phyloP scores from a whole-genome alignment of 495 filamentous ascomycete species.

The Terfezia boudieri region DNA sequence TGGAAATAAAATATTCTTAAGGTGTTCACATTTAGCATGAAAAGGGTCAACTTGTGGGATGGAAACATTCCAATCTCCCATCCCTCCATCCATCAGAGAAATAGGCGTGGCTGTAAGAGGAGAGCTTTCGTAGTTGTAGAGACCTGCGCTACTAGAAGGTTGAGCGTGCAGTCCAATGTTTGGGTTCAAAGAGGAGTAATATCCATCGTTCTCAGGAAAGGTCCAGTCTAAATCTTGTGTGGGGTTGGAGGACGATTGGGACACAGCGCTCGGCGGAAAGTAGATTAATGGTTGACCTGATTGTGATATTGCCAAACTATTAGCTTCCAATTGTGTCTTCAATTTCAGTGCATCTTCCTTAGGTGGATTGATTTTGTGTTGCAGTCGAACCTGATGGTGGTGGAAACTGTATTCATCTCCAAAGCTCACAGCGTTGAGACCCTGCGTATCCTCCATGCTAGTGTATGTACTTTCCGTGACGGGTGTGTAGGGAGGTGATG shows the following conservation, averaged over 20 bases:
- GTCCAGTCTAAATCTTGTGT: neutral
- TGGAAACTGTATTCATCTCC: neutral
- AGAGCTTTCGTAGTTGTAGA: neutral
- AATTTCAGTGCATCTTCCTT: too few species aligned
- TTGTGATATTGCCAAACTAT: too few species aligned
- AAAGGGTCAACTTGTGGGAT: conserved; percentile 24
- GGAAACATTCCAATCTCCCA: neutral
- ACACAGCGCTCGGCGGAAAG: too few species aligned
- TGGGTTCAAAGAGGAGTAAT: neutral
- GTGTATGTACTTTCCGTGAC: too few species aligned
- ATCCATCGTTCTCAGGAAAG: neutral
- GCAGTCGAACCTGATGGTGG: neutral
- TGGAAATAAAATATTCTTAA: conserved; percentile 33
- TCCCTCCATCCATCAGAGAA: conserved; percentile 17
- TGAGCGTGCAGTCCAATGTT: neutral
- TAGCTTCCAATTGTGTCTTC: too few species aligned
- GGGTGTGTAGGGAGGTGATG: too few species aligned
- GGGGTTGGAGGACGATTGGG: neutral
- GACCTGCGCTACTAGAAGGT: neutral
- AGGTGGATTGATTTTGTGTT: neutral
- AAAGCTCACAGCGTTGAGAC: too few species aligned
- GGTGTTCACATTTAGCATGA: conserved; percentile 28
- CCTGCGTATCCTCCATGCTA: too few species aligned
- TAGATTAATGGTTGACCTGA: too few species aligned
- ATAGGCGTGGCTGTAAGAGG: neutral